phyloP scores from a whole-genome alignment of 2,329 filamentous ascomycete genomes.

The Thermothelomyces thermophilus region DNA sequence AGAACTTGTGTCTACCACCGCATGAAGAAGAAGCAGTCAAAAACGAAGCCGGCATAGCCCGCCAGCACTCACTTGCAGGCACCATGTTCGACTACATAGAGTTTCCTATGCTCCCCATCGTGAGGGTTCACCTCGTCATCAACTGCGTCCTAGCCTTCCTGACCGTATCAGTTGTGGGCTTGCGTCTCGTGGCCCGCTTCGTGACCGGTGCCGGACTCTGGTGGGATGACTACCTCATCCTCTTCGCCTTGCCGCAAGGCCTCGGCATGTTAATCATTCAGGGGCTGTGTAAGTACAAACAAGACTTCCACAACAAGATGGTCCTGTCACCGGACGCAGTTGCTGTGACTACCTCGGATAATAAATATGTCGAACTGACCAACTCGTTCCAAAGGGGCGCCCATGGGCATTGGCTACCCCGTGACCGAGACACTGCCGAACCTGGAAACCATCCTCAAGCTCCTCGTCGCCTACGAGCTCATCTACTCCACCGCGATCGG shows the following conservation, averaged over 20 bases:
- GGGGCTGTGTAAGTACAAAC: constrained; percentile 27
- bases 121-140: constrained; percentile 26
- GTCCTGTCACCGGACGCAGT: no score
- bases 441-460: constrained; percentile 24
- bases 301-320: neutral
- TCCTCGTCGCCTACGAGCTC: constrained; percentile 35
- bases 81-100: constrained; percentile 16
- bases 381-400: constrained; percentile 12
- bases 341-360: no score
- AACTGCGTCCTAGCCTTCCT: constrained; percentile 24
- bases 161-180: constrained; percentile 22
- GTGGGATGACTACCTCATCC: constrained; percentile 35
- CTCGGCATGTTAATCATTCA: constrained; percentile 29
- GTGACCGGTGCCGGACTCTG: constrained; percentile 27
- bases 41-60: neutral
- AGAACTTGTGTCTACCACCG: no score
- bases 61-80: neutral
- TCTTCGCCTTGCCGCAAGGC: constrained; percentile 29
- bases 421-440: constrained; percentile 24
- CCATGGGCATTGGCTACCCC: constrained; percentile 26
- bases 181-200: constrained; percentile 27
- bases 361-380: neutral
- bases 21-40: neutral
- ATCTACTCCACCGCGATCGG: constrained; percentile 32
- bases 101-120: constrained; percentile 20